phyloP scores from a whole-genome alignment of 139 green algal species.

The Chlamydomonas eustigma region DNA sequence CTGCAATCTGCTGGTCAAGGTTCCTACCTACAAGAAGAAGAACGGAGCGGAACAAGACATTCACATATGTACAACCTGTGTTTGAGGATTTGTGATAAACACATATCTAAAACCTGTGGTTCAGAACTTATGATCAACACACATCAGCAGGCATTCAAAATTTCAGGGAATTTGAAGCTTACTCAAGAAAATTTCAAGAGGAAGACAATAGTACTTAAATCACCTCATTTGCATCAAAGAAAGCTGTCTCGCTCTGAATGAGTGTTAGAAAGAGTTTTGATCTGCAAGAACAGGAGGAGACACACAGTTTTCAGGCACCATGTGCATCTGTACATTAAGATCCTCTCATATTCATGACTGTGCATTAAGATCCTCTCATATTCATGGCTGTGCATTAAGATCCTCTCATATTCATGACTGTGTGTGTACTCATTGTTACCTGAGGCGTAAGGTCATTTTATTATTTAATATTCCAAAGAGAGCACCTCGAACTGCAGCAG shows the following conservation, averaged over 20 bases:
- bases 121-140: too few relatives aligned
- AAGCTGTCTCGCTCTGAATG: constrained; percentile 30
- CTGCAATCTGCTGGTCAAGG: constrained; percentile 59
- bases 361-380: not conserved
- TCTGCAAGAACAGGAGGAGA: constrained; percentile 20
- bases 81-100: too few relatives aligned
- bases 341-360: not conserved
- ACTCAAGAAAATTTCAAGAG: too few relatives aligned
- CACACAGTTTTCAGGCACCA: not conserved
- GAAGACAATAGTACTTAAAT: too few relatives aligned
- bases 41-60: constrained; percentile 14
- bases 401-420: not conserved
- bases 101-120: too few relatives aligned
- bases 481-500: constrained; percentile 59
- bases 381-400: not conserved
- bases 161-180: too few relatives aligned
- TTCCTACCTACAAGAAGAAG: constrained; percentile 32
- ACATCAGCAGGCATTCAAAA: too few relatives aligned
- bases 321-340: not conserved
- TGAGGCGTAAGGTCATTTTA: constrained; percentile 60
- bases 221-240: constrained; percentile 49
- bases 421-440: constrained; percentile 13
- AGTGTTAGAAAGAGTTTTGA: constrained; percentile 51
- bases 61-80: too few relatives aligned
- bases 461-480: constrained; percentile 73